phyloP scores from a whole-genome alignment of 2,329 filamentous ascomycete genomes.

The Colletotrichum coccodes region DNA sequence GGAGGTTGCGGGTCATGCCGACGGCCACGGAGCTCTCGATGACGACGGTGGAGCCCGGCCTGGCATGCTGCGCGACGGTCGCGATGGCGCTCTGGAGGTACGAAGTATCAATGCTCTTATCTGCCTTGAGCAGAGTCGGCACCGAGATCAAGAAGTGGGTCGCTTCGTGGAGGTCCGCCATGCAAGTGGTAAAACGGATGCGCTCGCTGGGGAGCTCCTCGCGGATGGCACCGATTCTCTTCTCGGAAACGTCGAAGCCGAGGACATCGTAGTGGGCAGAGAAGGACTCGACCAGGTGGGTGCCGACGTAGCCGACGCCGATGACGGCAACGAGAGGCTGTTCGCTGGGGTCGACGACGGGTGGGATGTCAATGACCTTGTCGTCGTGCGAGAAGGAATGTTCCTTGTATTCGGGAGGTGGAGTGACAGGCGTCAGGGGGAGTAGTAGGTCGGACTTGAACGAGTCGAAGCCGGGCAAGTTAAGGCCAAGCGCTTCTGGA shows the following conservation, averaged over 20 bases:
- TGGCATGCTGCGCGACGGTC: conserved; percentile 43
- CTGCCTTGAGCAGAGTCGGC: conserved; percentile 49
- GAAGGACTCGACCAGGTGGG: conserved; percentile 57
- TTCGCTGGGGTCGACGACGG: background rate
- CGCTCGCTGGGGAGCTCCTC: conserved; percentile 38
- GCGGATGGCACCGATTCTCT: conserved; percentile 47
- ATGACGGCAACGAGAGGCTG: conserved; percentile 55
- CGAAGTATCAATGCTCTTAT: conserved; percentile 48
- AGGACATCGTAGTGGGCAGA: conserved; percentile 50
- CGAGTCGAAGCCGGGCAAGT: background rate
- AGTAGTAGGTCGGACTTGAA: background rate
- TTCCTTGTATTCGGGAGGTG: background rate
- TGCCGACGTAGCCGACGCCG: conserved; percentile 64
- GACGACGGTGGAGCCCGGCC: conserved; percentile 48
- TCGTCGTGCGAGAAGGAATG: conserved; percentile 5
- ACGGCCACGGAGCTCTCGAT: conserved; percentile 54
- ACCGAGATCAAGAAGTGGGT: conserved; percentile 54
- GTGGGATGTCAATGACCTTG: background rate
- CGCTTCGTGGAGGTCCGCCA: conserved; percentile 42
- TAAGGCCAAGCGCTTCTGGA: background rate
- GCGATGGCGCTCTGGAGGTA: conserved; percentile 47
- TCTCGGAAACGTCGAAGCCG: conserved; percentile 57
- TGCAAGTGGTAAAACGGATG: conserved; percentile 47
- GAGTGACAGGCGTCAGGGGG: background rate
- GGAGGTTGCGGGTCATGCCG: conserved; percentile 52